Base-by-base conservation (phyloP, 2,329 filamentous ascomycete species). In the Fusarium sp. region DNA sequence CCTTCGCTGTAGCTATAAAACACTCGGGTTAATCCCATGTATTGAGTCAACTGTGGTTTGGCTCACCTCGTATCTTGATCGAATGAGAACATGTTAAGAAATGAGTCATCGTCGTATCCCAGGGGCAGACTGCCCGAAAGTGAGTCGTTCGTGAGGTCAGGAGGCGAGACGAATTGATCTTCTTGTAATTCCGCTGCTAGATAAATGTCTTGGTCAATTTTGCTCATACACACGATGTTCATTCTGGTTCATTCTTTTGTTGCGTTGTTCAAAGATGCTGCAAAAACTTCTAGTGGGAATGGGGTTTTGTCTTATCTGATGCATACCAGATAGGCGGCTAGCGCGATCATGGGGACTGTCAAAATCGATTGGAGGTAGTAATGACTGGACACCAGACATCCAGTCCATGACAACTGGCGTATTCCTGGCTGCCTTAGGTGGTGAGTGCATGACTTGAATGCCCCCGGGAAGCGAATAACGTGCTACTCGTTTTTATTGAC, bases 381-480 rank as follows among this genome's bases (percentile, higher is more conserved):
- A 26, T n/a, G 50, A 53, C 50, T 53, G 50, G 26, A 53, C 38
- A 53, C 50, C 50, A 19, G 38, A n/a, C 50, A 53, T 53, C 50
- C 50, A 53, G 50, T 53, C 50, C 10, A 38, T 26, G 33, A 53
- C 19, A 14, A 53, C 17, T 33, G 50, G 50, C 19, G 19, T 53
- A 26, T 24, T 19, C n/a, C 15, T 24, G 19, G 13, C 19, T 3
- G 28, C 19, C 5, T 33, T 44, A 22, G 38, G 4, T 53, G 50
- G 50, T 31, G 50, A 15, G 19, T 44, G 45, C 50, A 53, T 53
- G n/a, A n/a, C 17, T 26, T 19, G 19, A 19, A 19, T 19, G 19
- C 19, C 19, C 19, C 19, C 19, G 19, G 19, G 19, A 19, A 19
- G 19, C 19, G 19, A 19, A 19, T 19, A 19, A 19, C 19, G 19